A percentile compares a stretch with the other conserved stretches of the same genome.
Evolutionary conservation across 2,329 filamentous ascomycete genomes (phyloP).

Genomic region (Apiospora kogelbergensis): DNA sequence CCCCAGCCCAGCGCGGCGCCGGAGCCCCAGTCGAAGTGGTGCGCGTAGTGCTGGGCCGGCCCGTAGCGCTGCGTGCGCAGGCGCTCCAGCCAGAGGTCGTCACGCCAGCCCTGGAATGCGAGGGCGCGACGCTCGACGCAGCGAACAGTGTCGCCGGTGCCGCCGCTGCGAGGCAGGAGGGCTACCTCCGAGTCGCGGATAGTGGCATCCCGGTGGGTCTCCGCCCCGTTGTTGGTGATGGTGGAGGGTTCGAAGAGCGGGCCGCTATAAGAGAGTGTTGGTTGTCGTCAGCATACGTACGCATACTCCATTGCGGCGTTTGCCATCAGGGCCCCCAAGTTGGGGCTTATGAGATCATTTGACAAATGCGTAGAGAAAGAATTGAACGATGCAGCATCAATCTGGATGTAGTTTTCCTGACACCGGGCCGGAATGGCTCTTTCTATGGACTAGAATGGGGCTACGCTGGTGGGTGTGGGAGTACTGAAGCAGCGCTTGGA

Average conservation of each 20-base stretch:
- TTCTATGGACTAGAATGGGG: conserved; percentile 7
- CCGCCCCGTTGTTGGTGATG: conserved; percentile 47
- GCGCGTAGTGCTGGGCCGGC: conserved; percentile 48
- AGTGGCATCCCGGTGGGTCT: conserved; percentile 39
- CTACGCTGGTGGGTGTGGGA: neutral
- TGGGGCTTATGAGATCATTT: neutral
- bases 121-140: conserved; percentile 46
- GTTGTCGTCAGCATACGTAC: neutral
- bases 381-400: neutral
- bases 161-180: conserved; percentile 40
- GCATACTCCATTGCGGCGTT: neutral
- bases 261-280: neutral
- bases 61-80: conserved; percentile 52
- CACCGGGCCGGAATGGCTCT: neutral
- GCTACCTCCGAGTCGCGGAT: conserved; percentile 55
- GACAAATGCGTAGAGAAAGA: neutral
- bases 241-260: conserved; percentile 51
- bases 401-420: neutral
- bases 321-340: neutral
- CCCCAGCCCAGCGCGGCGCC: conserved; percentile 49
- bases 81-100: conserved; percentile 52
- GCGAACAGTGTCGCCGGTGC: conserved; percentile 24
- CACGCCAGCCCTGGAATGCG: conserved; percentile 53
- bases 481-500: neutral
- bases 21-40: conserved; percentile 57